Base-by-base conservation (phyloP, 2,329 filamentous ascomycete species). In the Colletotrichum spaethianum region DNA sequence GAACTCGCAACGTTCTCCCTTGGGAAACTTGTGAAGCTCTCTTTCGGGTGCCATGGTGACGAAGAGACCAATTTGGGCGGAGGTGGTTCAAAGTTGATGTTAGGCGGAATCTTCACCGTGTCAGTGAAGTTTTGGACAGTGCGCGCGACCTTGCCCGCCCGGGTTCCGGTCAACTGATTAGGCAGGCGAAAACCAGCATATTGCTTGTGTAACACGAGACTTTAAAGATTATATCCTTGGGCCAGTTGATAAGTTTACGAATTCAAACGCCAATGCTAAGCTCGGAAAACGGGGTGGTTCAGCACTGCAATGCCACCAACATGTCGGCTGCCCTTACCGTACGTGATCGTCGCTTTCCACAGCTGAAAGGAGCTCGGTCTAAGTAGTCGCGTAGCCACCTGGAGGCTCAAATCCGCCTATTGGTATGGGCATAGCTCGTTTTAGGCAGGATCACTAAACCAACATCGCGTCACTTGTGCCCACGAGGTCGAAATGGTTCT, bases 1-100 rank as follows among this genome's bases (percentile, higher is more conserved):
- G 77, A 89, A 87, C 44, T 89, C 85, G 75, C 89, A 90, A 56
- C 85, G 82, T 76, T 91, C 86, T 40, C 86, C 87, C 28, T 79
- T 79, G n/a, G 85, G 85, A 75, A 91, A 88, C 57, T 83, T 85
- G 74, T 86, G 86, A 74, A 87, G 82, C 59, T 86, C 82, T 50
- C 81, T 80, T 50, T 82, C 75, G 72, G 82, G 78, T 72, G 84
- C 78, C 84, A 86, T 88, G 23, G 50, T 70, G 57, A 36, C 9
- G 16, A 53, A 33, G 12, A 26, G 7, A 18, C 14, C 20, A 9
- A 18, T 26, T 31, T 36, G 48, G 36, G 26, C 20, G 50, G 20
- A 6, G 18, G 23, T 40, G 36, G 20, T 16, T 20, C 20, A 20
- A 31, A 52, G 53, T 57, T 63, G 36, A 38, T 16, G 26, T 36